phyloP scores from a whole-genome alignment of 495 filamentous ascomycete genomes.

The Apiosordaria backusii region DNA sequence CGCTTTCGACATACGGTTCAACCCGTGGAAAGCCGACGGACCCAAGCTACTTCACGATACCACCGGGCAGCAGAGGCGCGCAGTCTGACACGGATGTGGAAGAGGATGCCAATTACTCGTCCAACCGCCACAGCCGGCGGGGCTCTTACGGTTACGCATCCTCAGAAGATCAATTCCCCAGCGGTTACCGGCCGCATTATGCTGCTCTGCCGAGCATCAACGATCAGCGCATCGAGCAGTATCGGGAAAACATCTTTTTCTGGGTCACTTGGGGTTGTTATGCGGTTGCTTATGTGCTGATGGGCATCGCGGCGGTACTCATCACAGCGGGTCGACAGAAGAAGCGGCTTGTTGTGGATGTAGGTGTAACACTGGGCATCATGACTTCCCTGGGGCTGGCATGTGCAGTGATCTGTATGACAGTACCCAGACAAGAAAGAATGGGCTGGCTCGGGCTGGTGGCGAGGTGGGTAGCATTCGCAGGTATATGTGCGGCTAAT shows the following conservation, averaged over 20 bases:
- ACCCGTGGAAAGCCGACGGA: conserved; percentile 5
- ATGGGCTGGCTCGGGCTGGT: conserved; percentile 40
- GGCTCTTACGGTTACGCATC: conserved; percentile 30
- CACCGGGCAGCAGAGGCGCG: conserved; percentile 9
- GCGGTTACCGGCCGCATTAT: conserved; percentile 42
- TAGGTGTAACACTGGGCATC: conserved; percentile 58
- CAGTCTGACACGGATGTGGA: conserved; percentile 26
- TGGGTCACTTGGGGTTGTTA: conserved; percentile 45
- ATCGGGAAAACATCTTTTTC: conserved; percentile 47
- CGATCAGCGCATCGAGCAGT: conserved; percentile 37
- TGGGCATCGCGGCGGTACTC: conserved; percentile 51
- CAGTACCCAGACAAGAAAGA: conserved; percentile 43
- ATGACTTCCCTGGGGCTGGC: conserved; percentile 53
- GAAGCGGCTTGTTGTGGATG: conserved; percentile 55
- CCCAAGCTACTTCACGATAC: conserved; percentile 22
- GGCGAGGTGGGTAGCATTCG: conserved; percentile 45
- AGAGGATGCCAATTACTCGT: conserved; percentile 24
- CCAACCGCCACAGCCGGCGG: conserved; percentile 23
- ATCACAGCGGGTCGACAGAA: conserved; percentile 52
- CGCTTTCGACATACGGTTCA: conserved; percentile 13
- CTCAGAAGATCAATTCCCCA: conserved; percentile 34
- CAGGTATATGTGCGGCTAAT: conserved; percentile 46
- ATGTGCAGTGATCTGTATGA: conserved; percentile 49
- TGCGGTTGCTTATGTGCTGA: conserved; percentile 46
- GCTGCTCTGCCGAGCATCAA: conserved; percentile 41